Base-by-base conservation (phyloP, 306 rosid species). In the Amphicarpaea edgeworthii region DNA sequence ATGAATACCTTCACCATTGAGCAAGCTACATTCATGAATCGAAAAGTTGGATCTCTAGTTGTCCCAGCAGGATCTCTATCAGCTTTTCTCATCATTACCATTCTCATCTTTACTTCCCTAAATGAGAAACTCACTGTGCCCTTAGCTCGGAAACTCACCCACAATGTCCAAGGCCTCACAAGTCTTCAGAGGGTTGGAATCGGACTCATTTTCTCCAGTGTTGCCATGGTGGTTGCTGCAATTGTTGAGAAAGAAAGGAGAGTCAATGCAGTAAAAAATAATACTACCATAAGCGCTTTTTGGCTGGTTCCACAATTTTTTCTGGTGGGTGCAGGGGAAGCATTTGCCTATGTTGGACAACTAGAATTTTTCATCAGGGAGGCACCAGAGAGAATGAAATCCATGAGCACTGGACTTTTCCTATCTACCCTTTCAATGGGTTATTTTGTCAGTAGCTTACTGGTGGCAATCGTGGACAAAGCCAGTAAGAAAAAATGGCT, bases 351-450 rank as follows among this genome's bases (percentile, higher is more conserved):
- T n/a, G 99, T 95, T 9, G 99, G 99, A 68, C 99, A 95, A 40
- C 88, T 95, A 3, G 98, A 92, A 54, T 95, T 95, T 81, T 95
- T 95, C 89, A 92, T 95, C 75, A 87, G 99, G 78, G 97, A 95
- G 61, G 97, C 97, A 43, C 99, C 98, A 1, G 97, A 90, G 64
- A 87, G 93, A 78, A 95, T 95, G 99, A 95, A 95, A 83, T 95
- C 97, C 12, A 88, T 92, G 97, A 95, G 98, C 81, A 95, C 99
- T 14, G 98, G 99, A 57, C 83, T 95, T 50, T 90, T 92, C 82
- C 86, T 92, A 10, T 81, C 91, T 70, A 89, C 93, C 23, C 86
- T 95, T 45, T 92, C 99, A 30, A 95, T 90, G 99, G 99, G 97
- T 8, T 95, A 83, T 82, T 95, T 84, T 77, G 87, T 92, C 0